These are phyloP conservation scores for Starmerella riodocensis DNA, from an alignment of 805 yeast species.

Conservation along the genomic window DNA sequence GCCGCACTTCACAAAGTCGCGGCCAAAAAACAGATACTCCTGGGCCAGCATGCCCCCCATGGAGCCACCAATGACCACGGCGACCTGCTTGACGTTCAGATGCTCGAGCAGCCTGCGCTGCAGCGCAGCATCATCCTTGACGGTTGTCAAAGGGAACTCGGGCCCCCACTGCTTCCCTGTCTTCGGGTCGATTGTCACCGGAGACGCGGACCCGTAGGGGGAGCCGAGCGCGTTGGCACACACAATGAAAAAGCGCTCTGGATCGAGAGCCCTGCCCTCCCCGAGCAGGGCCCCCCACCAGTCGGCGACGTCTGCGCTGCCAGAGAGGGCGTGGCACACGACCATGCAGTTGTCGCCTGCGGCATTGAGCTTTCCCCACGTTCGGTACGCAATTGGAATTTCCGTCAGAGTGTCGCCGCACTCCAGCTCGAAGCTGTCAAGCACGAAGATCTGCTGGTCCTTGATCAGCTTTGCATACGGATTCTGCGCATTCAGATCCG, in stretches of 20 bases:
- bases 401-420: slow-evolving; percentile 47
- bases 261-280: slow-evolving; percentile 76
- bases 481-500: slow-evolving; percentile 33
- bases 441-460: slow-evolving; percentile 63
- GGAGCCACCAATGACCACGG: slow-evolving; percentile 87
- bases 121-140: slow-evolving; percentile 79
- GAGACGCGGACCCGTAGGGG: slow-evolving; percentile 93
- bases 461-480: slow-evolving; percentile 57
- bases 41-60: slow-evolving; percentile 98
- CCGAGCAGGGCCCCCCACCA: slow-evolving; percentile 99
- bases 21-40: slow-evolving; percentile 69
- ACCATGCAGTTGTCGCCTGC: slow-evolving; percentile 63
- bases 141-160: slow-evolving; percentile 82
- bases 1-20: slow-evolving; percentile 51
- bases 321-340: slow-evolving; percentile 93
- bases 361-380: slow-evolving; percentile 80
- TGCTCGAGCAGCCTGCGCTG: slow-evolving; percentile 56
- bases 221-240: slow-evolving; percentile 91
- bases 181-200: slow-evolving; percentile 65
- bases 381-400: slow-evolving; percentile 88
- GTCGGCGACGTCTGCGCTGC: slow-evolving; percentile 86
- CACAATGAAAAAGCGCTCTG: slow-evolving; percentile 68
- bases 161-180: slow-evolving; percentile 83
- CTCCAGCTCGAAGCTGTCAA: slow-evolving; percentile 65
- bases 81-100: slow-evolving; percentile 64